phyloP scores from a whole-genome alignment of 768 basidiomycete species.

The Mycena floridula region DNA sequence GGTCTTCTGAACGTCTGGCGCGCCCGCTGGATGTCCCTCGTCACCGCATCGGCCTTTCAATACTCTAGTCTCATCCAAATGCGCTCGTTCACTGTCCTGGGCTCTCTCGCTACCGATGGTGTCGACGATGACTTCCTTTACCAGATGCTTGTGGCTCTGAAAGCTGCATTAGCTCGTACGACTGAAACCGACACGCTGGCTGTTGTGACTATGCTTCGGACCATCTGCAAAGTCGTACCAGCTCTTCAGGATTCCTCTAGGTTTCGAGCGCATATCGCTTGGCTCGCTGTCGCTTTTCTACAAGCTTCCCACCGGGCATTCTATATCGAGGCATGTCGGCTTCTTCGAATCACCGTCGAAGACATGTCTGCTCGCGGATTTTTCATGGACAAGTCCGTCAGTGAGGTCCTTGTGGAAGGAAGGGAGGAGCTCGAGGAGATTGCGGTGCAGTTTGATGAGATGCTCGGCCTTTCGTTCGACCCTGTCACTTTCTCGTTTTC shows the following conservation, averaged over 20 bases:
- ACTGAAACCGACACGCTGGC: slow-evolving; percentile 64
- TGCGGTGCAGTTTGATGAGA: slow-evolving; percentile 63
- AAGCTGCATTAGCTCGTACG: slow-evolving; percentile 60
- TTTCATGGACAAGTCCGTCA: slow-evolving; percentile 49
- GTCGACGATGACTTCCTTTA: slow-evolving; percentile 92
- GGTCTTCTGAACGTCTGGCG: slow-evolving; percentile 85
- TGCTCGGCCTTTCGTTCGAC: slow-evolving; percentile 73
- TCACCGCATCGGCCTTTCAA: slow-evolving; percentile 87
- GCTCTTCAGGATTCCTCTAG: slow-evolving; percentile 62
- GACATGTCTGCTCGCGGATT: slow-evolving; percentile 54
- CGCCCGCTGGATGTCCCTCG: slow-evolving; percentile 88
- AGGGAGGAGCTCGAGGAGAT: slow-evolving; percentile 63
- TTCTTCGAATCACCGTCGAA: slow-evolving; percentile 61
- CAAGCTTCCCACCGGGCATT: slow-evolving; percentile 70
- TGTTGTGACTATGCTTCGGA: slow-evolving; percentile 84
- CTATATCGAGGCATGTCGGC: slow-evolving; percentile 60
- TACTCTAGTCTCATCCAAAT: slow-evolving; percentile 84
- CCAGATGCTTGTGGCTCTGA: slow-evolving; percentile 87
- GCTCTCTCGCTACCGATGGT: slow-evolving; percentile 74
- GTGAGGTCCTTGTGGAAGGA: slow-evolving; percentile 54
- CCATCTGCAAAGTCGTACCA: slow-evolving; percentile 73
- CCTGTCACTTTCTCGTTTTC: slow-evolving; percentile 71
- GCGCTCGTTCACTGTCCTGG: slow-evolving; percentile 79
- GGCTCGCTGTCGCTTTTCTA: slow-evolving; percentile 81
- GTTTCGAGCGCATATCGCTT: slow-evolving; percentile 73